Conservation (phyloP, 75 land plant genomes). For the Sequoiadendron giganteum region DNA sequence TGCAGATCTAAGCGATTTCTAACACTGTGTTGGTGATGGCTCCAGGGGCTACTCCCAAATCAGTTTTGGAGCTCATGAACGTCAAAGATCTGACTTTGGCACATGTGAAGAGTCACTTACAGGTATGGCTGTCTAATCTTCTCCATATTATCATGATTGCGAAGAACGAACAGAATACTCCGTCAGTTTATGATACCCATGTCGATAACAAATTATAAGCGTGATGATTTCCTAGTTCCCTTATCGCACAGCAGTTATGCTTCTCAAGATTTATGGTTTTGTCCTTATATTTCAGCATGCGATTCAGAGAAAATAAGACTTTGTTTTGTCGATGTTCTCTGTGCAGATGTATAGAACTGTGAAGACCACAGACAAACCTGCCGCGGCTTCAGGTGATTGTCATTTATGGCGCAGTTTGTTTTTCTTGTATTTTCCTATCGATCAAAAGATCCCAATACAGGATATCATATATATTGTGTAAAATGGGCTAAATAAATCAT, state of each 20-base stretch:
- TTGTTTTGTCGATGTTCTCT: not conserved
- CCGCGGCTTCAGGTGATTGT: slow-evolving; percentile 40
- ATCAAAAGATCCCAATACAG: not conserved
- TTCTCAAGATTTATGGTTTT: not conserved
- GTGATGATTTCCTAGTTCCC: not conserved
- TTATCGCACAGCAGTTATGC: not conserved
- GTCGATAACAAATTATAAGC: not conserved
- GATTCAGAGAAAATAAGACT: not conserved
- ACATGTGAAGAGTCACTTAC: slow-evolving; percentile 73
- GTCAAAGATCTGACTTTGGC: slow-evolving; percentile 70
- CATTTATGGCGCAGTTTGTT: not conserved
- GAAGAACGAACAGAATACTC: not conserved
- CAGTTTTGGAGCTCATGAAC: slow-evolving; percentile 75
- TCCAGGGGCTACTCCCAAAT: slow-evolving; percentile 68
- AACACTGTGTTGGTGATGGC: not conserved
- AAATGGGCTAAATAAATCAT: not conserved
- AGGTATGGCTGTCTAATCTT: slow-evolving; percentile 26
- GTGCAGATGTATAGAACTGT: slow-evolving; percentile 89
- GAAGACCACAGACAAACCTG: slow-evolving; percentile 87
- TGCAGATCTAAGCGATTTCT: not conserved
- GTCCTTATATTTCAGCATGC: not conserved
- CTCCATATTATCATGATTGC: not conserved
- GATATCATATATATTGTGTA: not conserved
- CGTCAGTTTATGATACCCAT: not conserved
- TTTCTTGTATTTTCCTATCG: not conserved